Conservation (phyloP, 2,329 filamentous ascomycete genomes). For the Fusarium solani-melongenae region DNA sequence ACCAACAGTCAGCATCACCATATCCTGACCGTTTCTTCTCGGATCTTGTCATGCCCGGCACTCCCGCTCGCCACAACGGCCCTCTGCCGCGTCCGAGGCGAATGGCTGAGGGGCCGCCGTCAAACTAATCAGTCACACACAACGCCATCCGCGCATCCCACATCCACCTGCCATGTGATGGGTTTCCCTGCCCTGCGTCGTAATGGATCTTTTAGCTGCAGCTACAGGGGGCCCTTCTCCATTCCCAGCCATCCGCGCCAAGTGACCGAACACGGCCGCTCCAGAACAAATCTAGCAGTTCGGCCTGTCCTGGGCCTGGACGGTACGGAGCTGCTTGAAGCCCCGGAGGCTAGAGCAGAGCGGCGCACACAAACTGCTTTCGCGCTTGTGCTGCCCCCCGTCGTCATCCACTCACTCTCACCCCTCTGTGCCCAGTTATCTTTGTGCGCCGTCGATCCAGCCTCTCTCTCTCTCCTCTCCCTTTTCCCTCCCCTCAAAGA, state of each 20-base stretch:
- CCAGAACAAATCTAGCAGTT: conserved; percentile 37
- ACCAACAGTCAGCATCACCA: conserved; percentile 32
- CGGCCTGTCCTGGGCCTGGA: conserved; percentile 7
- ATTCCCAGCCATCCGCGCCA: conserved; percentile 43
- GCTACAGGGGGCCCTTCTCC: conserved; percentile 32
- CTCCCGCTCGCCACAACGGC: conserved; percentile 18
- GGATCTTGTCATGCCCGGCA: not conserved
- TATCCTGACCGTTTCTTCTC: conserved; percentile 25
- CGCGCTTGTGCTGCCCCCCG: conserved; percentile 38
- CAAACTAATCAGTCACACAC: conserved; percentile 30
- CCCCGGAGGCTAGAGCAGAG: not conserved
- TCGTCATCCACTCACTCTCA: conserved; percentile 33
- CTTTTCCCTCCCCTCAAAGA: conserved; percentile 28
- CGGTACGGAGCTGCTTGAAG: conserved; percentile 10
- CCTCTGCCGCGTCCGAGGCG: not conserved
- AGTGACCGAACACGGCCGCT: conserved; percentile 36
- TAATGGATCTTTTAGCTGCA: conserved; percentile 37
- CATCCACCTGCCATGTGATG: conserved; percentile 40
- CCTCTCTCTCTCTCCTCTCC: conserved; percentile 6
- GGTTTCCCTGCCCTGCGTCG: conserved; percentile 13
- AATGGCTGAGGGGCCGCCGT: conserved; percentile 9
- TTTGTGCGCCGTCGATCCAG: conserved; percentile 34
- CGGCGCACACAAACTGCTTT: conserved; percentile 40
- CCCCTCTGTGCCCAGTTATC: conserved; percentile 15
- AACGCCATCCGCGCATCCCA: conserved; percentile 28